Percentiles rank a stretch among this genome's conserved stretches.
Conservation (phyloP, 805 yeast genomes). For the Lipomyces kockii region DNA sequence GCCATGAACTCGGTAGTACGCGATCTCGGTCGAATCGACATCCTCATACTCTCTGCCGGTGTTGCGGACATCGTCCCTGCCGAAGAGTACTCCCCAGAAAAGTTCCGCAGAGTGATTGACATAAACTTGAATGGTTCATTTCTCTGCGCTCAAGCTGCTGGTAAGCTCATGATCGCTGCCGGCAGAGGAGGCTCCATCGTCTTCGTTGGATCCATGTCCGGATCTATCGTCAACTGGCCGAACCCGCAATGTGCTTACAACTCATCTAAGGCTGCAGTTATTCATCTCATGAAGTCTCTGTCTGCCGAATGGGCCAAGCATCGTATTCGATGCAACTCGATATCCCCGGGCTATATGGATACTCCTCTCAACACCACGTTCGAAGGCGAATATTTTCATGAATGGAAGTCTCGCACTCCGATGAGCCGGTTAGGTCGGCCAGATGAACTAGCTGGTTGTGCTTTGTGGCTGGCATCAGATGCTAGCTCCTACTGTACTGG, state of each 20-base stretch:
- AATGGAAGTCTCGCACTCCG: slow-evolving; percentile 70
- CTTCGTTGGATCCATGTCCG: slow-evolving; percentile 77
- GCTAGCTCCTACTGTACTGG: slow-evolving; percentile 70
- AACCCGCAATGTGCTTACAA: slow-evolving; percentile 73
- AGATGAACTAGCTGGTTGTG: slow-evolving; percentile 66
- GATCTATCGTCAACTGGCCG: slow-evolving; percentile 72
- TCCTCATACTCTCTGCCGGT: slow-evolving; percentile 68
- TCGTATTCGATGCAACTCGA: slow-evolving; percentile 67
- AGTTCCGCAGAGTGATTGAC: slow-evolving; percentile 66
- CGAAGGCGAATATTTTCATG: slow-evolving; percentile 50
- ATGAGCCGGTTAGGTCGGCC: slow-evolving; percentile 73
- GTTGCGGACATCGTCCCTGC: slow-evolving; percentile 72
- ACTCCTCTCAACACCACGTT: slow-evolving; percentile 70
- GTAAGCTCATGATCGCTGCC: slow-evolving; percentile 65
- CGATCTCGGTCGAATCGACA: slow-evolving; percentile 60
- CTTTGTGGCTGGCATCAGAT: slow-evolving; percentile 61
- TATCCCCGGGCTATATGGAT: slow-evolving; percentile 72
- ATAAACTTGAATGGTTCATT: slow-evolving; percentile 71
- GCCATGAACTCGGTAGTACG: slow-evolving; percentile 57
- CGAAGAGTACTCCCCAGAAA: slow-evolving; percentile 66
- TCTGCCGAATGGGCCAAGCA: slow-evolving; percentile 76
- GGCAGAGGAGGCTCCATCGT: slow-evolving; percentile 61
- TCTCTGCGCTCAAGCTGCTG: slow-evolving; percentile 67
- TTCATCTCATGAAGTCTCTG: slow-evolving; percentile 66
- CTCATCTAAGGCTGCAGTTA: slow-evolving; percentile 74